Evolutionary conservation across 2,329 filamentous ascomycete species (phyloP), one percentile per base, ranked within the genome.

Genomic region (Sporothrix inflata): DNA sequence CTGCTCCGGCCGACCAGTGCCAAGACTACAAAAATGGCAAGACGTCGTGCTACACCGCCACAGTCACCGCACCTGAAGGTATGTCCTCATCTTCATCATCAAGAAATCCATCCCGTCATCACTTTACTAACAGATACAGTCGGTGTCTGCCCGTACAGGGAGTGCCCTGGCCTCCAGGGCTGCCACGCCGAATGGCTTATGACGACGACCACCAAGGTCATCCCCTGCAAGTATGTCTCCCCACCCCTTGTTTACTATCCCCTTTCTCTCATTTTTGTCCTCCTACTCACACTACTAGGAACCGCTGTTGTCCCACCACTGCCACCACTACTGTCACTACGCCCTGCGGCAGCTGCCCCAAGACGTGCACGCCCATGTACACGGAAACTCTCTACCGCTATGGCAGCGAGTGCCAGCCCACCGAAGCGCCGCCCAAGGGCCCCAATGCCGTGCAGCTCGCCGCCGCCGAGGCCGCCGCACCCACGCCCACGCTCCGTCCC

Each of bases 111-210:
- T 6, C 19, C 14, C 16, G 42, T 11, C 47, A 11, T 40, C 34
- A 51, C 16, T 42, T 24, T 19, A 51, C 65, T 24, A 42, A 67
- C 42, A 21, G 19, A 8, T n/a, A 21, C 66, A 24, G 4, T 40
- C 38, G 21, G 45, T 12, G 19, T 14, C 21, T n/a, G 27, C n/a
- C 30, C 34, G n/a, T 24, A 40, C 21, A 21, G 7, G 1, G 6
- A 21, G 16, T 49, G 30, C 24, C 34, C 21, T 6, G n/a, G 19
- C 11, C 66, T 34, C 49, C 24, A 57, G 19, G n/a, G 30, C 49
- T 69, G 67, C 38, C 67, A 40, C 21, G 34, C 67, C 16, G 51
- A 57, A n/a, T 57, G 49, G 51, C 49, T 69, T 16, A 34, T 57
- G 47, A 42, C 51, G 8, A 19, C 1, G 34, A 40, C n/a, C 30